phyloP scores from a whole-genome alignment of 2,329 filamentous ascomycete genomes.

The Aspergillus awamori region DNA sequence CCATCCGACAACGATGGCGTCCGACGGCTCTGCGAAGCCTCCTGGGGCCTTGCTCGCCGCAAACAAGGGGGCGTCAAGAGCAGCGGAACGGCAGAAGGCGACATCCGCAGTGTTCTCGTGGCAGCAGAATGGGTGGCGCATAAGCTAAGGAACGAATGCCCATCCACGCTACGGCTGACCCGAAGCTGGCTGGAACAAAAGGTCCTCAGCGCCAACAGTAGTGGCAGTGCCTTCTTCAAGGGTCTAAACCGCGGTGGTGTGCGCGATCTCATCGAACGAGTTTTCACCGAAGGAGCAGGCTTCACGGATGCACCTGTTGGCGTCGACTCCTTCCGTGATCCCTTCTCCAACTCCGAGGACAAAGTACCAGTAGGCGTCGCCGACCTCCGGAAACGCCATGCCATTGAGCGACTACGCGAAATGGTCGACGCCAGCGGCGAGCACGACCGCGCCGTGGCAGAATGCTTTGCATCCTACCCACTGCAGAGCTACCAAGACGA shows the following conservation, averaged over 20 bases:
- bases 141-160: constrained; percentile 54
- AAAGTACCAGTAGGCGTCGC: constrained; percentile 57
- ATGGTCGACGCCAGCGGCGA: constrained; percentile 67
- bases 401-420: constrained; percentile 61
- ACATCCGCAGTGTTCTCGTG: constrained; percentile 67
- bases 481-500: constrained; percentile 91
- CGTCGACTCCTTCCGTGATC: constrained; percentile 41
- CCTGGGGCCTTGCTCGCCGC: constrained; percentile 64
- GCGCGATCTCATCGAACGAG: constrained; percentile 66
- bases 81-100: constrained; percentile 52
- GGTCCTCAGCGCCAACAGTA: constrained; percentile 56
- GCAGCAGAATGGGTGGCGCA: constrained; percentile 67
- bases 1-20: constrained; percentile 87
- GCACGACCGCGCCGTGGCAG: constrained; percentile 62
- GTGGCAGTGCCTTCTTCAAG: constrained; percentile 56
- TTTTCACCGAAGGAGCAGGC: constrained; percentile 67
- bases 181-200: constrained; percentile 64
- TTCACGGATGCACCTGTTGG: constrained; percentile 53
- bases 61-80: constrained; percentile 54
- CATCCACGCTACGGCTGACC: constrained; percentile 51
- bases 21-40: constrained; percentile 67
- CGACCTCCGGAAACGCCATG: constrained; percentile 61
- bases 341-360: constrained; percentile 30
- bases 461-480: constrained; percentile 86
- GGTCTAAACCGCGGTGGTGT: constrained; percentile 65